These are phyloP conservation scores for Elongisporangium prolatum DNA, from an alignment of 352 stramenopile species.

Conservation along the genomic window DNA sequence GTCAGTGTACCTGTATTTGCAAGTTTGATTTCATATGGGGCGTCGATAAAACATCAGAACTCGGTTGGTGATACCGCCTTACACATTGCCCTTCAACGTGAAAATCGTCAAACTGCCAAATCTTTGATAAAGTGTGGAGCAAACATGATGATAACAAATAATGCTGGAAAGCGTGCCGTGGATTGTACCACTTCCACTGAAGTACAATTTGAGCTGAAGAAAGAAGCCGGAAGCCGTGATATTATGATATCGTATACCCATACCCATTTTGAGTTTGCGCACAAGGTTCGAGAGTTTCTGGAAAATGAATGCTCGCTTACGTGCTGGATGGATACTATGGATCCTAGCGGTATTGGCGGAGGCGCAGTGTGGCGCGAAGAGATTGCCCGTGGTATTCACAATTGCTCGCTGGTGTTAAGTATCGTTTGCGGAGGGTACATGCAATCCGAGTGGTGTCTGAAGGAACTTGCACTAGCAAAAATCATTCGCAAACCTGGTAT, in stretches of 20 bases:
- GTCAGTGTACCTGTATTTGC: constrained; percentile 41
- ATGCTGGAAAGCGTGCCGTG: constrained; percentile 53
- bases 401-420: constrained; percentile 67
- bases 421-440: constrained; percentile 70
- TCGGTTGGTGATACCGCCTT: constrained; percentile 58
- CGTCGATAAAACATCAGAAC: constrained; percentile 32
- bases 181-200: constrained; percentile 79
- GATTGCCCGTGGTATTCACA: constrained; percentile 71
- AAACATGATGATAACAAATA: constrained; percentile 67
- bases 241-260: constrained; percentile 85
- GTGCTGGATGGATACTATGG: constrained; percentile 84
- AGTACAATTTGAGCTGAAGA: constrained; percentile 73
- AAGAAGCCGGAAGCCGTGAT: constrained; percentile 62
- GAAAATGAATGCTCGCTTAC: constrained; percentile 56
- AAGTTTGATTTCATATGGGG: constrained; percentile 32
- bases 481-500: constrained; percentile 56
- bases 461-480: constrained; percentile 76
- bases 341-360: constrained; percentile 69
- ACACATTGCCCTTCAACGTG: constrained; percentile 63
- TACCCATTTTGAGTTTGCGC: constrained; percentile 56
- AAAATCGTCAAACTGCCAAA: constrained; percentile 63
- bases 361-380: constrained; percentile 78
- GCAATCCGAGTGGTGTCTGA: constrained; percentile 76
- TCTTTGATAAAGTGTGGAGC: constrained; percentile 67
- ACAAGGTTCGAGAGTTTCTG: constrained; percentile 54